Percentiles rank a stretch among this genome's conserved stretches.
These are phyloP conservation scores for Aurantiochytrium sp. DNA, from an alignment of 108 stramenopile genomes.

Conservation along the genomic window DNA sequence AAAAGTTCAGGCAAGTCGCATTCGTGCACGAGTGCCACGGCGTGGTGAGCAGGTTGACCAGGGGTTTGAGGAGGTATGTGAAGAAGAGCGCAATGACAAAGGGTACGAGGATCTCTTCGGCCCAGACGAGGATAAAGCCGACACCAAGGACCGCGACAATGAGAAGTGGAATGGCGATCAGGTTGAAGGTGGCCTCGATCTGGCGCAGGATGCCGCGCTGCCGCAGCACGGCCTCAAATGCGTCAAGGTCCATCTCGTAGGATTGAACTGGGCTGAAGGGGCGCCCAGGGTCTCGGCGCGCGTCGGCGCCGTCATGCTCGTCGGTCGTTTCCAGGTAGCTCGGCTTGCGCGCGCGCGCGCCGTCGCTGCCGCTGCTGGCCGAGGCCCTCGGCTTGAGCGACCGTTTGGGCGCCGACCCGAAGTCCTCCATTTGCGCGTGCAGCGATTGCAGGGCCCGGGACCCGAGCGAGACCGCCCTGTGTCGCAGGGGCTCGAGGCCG, in stretches of 20 bases:
- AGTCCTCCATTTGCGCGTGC: no score
- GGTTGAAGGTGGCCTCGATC: conserved; percentile 20
- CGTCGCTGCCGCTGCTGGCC: no score
- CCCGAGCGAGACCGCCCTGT: no score
- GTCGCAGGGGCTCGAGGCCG: no score
- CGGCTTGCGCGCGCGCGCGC: no score
- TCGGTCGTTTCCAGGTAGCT: no score
- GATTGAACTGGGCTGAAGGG: background rate
- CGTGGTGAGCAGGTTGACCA: background rate
- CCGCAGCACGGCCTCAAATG: conserved; percentile 17
- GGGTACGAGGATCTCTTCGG: conserved; percentile 5
- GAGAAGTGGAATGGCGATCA: conserved; percentile 11
- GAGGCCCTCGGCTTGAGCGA: no score
- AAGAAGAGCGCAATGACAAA: conserved; percentile 27
- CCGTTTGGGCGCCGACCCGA: no score
- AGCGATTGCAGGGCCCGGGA: no score
- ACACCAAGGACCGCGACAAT: conserved; percentile 5
- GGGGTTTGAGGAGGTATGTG: conserved; percentile 6
- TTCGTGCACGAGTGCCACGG: background rate
- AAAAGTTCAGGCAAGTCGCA: conserved; percentile 12
- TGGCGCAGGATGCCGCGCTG: background rate
- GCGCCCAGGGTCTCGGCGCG: no score
- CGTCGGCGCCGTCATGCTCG: no score
- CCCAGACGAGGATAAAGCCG: conserved; percentile 18
- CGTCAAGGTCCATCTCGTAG: background rate